Evolutionary conservation across 1,139 yeast species (phyloP).

Genomic region (Suhomyces bribrorum): DNA sequence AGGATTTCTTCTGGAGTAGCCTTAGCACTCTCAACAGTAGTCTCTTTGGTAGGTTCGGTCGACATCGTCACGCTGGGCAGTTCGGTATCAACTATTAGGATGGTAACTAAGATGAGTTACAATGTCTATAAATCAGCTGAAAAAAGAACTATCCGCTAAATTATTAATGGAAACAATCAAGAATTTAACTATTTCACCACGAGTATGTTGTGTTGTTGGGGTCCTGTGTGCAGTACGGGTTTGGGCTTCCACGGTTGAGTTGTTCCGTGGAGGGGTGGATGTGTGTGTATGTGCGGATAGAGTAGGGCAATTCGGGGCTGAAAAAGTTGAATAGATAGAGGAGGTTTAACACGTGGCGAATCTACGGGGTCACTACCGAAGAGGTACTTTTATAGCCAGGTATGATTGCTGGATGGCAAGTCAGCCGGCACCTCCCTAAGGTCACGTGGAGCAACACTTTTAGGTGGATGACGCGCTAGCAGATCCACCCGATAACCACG

Average conservation of each 20-base stretch:
- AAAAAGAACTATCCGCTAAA: constrained; percentile 1
- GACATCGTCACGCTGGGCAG: constrained; percentile 5
- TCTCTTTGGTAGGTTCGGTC: constrained; percentile 3
- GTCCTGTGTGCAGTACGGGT: constrained; percentile 9
- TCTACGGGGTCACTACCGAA: not conserved
- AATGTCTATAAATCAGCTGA: constrained; percentile 1
- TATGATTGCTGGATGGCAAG: not conserved
- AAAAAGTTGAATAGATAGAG: not conserved
- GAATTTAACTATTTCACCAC: constrained; percentile 8
- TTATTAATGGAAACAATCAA: not conserved
- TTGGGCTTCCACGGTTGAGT: not conserved
- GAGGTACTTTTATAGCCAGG: not conserved
- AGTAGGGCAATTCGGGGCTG: not conserved
- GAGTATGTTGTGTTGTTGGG: constrained; percentile 9
- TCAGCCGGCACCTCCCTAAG: not conserved
- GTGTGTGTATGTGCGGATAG: too few species aligned
- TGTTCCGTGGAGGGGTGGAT: too few species aligned
- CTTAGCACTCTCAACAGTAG: constrained; percentile 8
- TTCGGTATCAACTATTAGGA: not conserved
- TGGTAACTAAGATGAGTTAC: not conserved
- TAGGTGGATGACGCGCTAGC: too few species aligned
- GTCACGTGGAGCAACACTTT: too few species aligned
- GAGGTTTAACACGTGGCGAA: not conserved
- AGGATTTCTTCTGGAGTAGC: constrained; percentile 25
- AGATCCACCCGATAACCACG: too few species aligned